A percentile compares a stretch with the other conserved stretches of the same genome.
Conservation (phyloP, 805 yeast species). For the Candida endomychidarum region DNA sequence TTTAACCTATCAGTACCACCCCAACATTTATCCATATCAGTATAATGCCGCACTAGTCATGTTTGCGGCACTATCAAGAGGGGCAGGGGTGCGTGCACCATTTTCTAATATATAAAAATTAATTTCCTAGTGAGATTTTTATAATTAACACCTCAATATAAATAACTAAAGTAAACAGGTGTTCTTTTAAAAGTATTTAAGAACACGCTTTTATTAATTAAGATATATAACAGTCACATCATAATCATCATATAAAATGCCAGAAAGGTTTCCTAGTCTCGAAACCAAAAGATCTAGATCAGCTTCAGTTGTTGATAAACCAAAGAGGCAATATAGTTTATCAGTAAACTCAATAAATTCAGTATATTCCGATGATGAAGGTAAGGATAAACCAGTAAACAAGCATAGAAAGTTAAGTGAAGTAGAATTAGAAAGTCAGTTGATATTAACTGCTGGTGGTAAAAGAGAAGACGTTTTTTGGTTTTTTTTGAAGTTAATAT, state of each 20-base stretch:
- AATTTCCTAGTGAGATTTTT: slow-evolving; percentile 2
- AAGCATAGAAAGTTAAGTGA: slow-evolving; percentile 29
- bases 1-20: too few relatives aligned
- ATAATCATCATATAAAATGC: slow-evolving; percentile 1
- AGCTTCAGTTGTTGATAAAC: slow-evolving; percentile 9
- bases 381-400: slow-evolving; percentile 10
- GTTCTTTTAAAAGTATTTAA: too few relatives aligned
- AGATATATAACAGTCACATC: too few relatives aligned
- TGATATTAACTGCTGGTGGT: slow-evolving; percentile 39
- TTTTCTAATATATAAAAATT: slow-evolving; percentile 1
- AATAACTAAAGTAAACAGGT: too few relatives aligned
- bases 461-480: slow-evolving; percentile 32
- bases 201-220: too few relatives aligned
- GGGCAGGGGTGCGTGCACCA: slow-evolving; percentile 5
- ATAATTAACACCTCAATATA: not conserved
- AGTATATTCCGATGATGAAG: slow-evolving; percentile 10
- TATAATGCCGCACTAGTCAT: slow-evolving; percentile 2
- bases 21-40: too few relatives aligned
- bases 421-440: slow-evolving; percentile 37
- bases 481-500: slow-evolving; percentile 29
- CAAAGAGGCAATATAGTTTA: slow-evolving; percentile 15
- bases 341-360: slow-evolving; percentile 16
- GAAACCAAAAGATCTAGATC: slow-evolving; percentile 15
- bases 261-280: slow-evolving; percentile 9
- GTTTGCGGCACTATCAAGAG: slow-evolving; percentile 3